Conservation (phyloP, 352 stramenopile species). For the Saprolegnia parasitica region DNA sequence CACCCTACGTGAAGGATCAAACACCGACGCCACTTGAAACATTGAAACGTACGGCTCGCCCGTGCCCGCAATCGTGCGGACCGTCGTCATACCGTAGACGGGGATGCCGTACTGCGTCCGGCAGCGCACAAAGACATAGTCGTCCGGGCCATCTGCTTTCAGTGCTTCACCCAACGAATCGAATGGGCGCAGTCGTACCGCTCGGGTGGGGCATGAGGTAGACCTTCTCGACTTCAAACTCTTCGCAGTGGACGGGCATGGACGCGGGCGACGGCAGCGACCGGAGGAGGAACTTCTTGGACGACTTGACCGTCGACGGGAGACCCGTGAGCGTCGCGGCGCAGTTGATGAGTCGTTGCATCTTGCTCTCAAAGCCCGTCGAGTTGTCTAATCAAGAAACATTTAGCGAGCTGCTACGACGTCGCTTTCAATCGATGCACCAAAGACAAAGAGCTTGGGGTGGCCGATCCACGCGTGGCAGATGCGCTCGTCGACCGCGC, state of each 20-base stretch:
- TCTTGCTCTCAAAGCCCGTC: constrained; percentile 80
- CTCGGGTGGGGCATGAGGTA: constrained; percentile 54
- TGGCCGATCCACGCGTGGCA: constrained; percentile 78
- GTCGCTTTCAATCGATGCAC: too few species aligned
- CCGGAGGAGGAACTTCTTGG: constrained; percentile 55
- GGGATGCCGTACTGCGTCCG: constrained; percentile 80
- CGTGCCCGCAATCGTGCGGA: constrained; percentile 65
- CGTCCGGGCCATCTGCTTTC: constrained; percentile 42
- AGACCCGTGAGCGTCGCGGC: constrained; percentile 65
- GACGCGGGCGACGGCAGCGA: constrained; percentile 36
- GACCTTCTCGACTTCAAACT: constrained; percentile 84
- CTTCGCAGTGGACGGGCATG: constrained; percentile 75
- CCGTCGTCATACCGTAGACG: constrained; percentile 82
- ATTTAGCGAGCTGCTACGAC: too few species aligned
- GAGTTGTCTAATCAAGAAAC: constrained; percentile 84
- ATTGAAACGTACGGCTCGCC: constrained; percentile 60
- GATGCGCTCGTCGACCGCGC: constrained; percentile 78
- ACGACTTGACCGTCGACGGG: constrained; percentile 61
- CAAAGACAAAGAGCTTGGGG: constrained; percentile 80
- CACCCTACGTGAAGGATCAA: constrained; percentile 39
- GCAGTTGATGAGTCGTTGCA: constrained; percentile 82
- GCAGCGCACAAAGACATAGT: constrained; percentile 83
- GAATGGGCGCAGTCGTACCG: neutral
- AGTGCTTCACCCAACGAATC: too few species aligned
- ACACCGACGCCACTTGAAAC: neutral